phyloP scores from a whole-genome alignment of 2,329 filamentous ascomycete species.

The Diplocarpon mali region DNA sequence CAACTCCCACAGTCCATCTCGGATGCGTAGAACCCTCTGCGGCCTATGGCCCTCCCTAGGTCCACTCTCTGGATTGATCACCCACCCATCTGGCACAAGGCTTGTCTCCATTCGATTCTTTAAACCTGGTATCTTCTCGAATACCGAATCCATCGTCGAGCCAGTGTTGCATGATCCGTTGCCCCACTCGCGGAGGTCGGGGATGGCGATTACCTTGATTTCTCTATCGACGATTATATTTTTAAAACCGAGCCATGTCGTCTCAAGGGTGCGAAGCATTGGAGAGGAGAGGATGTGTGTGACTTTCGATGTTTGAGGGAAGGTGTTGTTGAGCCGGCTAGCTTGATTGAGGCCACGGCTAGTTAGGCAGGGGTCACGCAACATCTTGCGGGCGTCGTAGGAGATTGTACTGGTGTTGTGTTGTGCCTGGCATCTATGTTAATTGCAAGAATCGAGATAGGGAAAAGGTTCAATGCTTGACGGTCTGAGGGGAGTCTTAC shows the following conservation, averaged over 20 bases:
- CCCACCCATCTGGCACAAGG: constrained; percentile 1
- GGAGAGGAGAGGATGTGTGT: constrained; percentile 1
- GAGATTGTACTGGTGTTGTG: neutral
- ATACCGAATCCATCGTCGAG: neutral
- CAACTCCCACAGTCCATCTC: neutral
- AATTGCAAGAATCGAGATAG: neutral
- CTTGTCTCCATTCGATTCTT: neutral
- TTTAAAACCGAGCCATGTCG: neutral
- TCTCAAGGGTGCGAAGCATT: neutral
- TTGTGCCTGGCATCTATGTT: neutral
- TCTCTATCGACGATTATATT: neutral
- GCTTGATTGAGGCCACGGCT: neutral
- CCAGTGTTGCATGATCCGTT: neutral
- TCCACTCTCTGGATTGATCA: neutral
- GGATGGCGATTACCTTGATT: neutral
- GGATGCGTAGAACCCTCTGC: neutral
- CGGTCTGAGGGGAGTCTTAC: neutral
- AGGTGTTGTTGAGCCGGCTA: neutral
- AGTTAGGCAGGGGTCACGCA: neutral
- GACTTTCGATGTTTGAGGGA: neutral
- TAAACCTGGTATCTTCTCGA: neutral
- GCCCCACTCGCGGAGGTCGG: constrained; percentile 1
- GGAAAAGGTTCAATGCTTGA: neutral
- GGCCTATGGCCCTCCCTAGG: neutral
- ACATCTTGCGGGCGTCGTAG: neutral